Percentiles rank a stretch among this genome's conserved stretches.
phyloP scores from a whole-genome alignment of 306 rosid species.

The Abrus pulchellus region DNA sequence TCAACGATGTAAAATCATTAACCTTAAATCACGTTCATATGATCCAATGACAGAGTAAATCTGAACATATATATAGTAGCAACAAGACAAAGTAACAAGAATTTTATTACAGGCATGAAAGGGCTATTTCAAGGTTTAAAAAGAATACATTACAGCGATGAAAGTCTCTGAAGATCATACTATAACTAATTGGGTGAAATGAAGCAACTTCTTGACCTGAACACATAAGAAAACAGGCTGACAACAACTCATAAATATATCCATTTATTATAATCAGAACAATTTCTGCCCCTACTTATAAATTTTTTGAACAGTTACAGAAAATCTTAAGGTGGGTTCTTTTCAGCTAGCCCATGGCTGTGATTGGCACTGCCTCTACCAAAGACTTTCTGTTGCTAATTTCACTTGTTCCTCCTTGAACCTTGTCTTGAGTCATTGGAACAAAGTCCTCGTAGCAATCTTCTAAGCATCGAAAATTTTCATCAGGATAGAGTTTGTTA shows the following conservation, averaged over 20 bases:
- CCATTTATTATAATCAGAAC: not conserved
- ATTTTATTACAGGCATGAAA: not conserved
- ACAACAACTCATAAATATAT: not conserved
- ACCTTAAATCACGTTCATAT: not conserved
- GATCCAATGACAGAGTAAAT: not conserved
- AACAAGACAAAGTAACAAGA: not conserved
- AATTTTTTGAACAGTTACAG: not conserved
- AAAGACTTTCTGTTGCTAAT: conserved; percentile 36
- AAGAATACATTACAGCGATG: not conserved
- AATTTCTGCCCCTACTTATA: conserved; percentile 8
- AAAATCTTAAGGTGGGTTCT: not conserved
- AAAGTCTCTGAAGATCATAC: not conserved
- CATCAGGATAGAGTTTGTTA: conserved; percentile 66
- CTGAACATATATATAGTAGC: not conserved
- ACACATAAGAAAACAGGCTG: not conserved
- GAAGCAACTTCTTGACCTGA: not conserved
- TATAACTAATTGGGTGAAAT: not conserved
- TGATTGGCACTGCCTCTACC: conserved; percentile 50
- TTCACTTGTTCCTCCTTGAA: conserved; percentile 22
- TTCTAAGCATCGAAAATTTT: conserved; percentile 62
- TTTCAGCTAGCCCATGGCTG: conserved; percentile 41
- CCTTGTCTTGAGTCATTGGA: conserved; percentile 35
- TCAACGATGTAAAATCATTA: not conserved
- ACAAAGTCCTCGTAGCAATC: conserved; percentile 71
- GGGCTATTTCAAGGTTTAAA: too few relatives aligned